These are phyloP conservation scores for Endoconidiophora polonica DNA, from an alignment of 2,329 filamentous ascomycete genomes.

Conservation along the genomic window DNA sequence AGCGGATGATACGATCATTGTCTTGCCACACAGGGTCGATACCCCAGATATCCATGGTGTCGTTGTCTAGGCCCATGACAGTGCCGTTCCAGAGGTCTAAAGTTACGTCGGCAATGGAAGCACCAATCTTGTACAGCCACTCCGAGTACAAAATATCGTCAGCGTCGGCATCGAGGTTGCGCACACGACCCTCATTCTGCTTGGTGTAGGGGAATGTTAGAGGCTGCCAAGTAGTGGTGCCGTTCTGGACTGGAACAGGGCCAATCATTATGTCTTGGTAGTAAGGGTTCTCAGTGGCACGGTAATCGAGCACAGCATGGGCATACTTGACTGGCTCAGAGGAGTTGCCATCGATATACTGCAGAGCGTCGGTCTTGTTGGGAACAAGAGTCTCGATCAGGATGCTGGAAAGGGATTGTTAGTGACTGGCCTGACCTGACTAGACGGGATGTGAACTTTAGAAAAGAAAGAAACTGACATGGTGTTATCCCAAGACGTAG, in stretches of 20 bases:
- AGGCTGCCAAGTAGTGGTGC: constrained; percentile 22
- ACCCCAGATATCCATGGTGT: constrained; percentile 19
- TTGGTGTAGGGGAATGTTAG: constrained; percentile 29
- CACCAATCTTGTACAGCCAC: constrained; percentile 14
- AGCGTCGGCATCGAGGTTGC: constrained; percentile 20
- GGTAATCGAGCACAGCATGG: constrained; percentile 29
- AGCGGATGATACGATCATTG: constrained; percentile 23
- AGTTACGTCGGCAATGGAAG: constrained; percentile 30
- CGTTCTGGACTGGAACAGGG: constrained; percentile 26
- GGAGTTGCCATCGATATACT: constrained; percentile 25
- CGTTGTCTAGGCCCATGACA: constrained; percentile 20
- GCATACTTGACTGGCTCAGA: constrained; percentile 26
- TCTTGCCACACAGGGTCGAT: constrained; percentile 25
- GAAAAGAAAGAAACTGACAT: constrained; percentile 18
- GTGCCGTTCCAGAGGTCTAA: constrained; percentile 22
- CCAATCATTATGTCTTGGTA: constrained; percentile 33
- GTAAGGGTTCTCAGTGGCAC: constrained; percentile 25
- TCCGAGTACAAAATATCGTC: constrained; percentile 20
- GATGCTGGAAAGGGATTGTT: constrained; percentile 1
- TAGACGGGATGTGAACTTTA: background rate
- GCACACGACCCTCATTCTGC: constrained; percentile 22
- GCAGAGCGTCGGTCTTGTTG: constrained; percentile 30
- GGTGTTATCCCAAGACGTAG: constrained; percentile 26
- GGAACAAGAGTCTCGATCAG: constrained; percentile 28
- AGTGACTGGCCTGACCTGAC: background rate